Evolutionary conservation across 495 filamentous ascomycete genomes (phyloP).

Genomic region (Xeromyces bisporus): DNA sequence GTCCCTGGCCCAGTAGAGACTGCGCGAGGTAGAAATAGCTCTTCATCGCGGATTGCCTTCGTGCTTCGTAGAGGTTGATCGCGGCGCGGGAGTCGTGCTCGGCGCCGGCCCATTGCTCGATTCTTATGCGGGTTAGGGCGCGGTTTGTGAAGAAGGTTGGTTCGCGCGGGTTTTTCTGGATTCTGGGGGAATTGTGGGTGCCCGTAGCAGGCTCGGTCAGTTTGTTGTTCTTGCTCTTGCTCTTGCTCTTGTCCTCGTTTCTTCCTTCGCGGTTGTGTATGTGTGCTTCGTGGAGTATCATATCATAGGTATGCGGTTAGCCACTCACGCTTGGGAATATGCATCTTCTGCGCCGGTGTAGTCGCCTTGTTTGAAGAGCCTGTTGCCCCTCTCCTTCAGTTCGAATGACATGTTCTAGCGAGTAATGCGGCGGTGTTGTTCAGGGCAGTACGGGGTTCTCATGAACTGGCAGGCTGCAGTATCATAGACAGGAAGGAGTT

Average conservation of each 20-base stretch:
- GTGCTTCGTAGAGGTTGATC: slow-evolving; percentile 42
- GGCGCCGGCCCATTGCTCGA: slow-evolving; percentile 54
- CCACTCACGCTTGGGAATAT: slow-evolving; percentile 78
- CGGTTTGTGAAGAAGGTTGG: slow-evolving; percentile 62
- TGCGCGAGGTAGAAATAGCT: slow-evolving; percentile 71
- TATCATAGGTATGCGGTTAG: too few species aligned
- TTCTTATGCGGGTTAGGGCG: slow-evolving; percentile 62
- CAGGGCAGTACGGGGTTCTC: not conserved
- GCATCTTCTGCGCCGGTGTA: slow-evolving; percentile 55
- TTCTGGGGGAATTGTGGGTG: slow-evolving; percentile 13
- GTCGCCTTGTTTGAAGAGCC: slow-evolving; percentile 49
- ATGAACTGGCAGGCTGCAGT: not conserved
- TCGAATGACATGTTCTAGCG: slow-evolving; percentile 30
- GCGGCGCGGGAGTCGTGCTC: slow-evolving; percentile 63
- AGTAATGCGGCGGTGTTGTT: too few species aligned
- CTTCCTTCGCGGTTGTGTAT: not conserved
- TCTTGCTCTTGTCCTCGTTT: not conserved
- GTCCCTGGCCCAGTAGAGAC: slow-evolving; percentile 57
- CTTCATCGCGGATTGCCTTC: slow-evolving; percentile 46
- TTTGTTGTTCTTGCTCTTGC: not conserved
- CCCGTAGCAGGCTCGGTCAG: slow-evolving; percentile 1
- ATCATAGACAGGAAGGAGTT: not conserved
- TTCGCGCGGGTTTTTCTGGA: slow-evolving; percentile 30
- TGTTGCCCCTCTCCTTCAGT: slow-evolving; percentile 28
- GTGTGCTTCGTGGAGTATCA: too few species aligned